Base-by-base conservation (phyloP, 208 protist genomes). In the Phytomonas serpens region DNA sequence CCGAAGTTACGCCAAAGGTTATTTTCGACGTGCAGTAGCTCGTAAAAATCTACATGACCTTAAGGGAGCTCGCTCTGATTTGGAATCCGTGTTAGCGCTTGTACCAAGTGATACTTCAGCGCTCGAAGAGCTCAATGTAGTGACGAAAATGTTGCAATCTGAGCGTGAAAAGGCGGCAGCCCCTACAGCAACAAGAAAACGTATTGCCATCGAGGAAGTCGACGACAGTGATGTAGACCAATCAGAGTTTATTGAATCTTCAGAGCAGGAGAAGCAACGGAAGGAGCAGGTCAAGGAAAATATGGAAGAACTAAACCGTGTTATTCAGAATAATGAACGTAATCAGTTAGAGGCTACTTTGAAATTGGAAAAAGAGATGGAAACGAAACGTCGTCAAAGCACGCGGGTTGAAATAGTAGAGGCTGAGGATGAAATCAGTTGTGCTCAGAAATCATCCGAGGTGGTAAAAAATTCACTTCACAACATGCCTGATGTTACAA, bases 31-130 rank as follows among this genome's bases (percentile, higher is more conserved):
- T 30, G 93, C 90, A 30, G 72, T 96, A 42, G 89, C 93, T 16
- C 82, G 93, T 68, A 94, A 93, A 57, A 80, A 89, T 61, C 79
- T 94, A 34, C 76, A 78, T n/a, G 93, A 95, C 61, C 69, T 95
- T 42, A 87, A 82, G 74, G 93, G 90, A n/a, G 87, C 93, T 1
- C 81, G 90, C n/a, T 47, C 79, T 3, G 93, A 97, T 72, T 71
- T 95, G 42, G 90, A 96, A 73, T 79, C 90, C 3, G 93, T 95
- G 32, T 79, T 97, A 33, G 92, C 89, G 0, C 86, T 97, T 34
- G 77, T 67, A 3, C 92, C 87, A 19, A 80, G 80, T 33, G 89
- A 97, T 78, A 67, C 65, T 32, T 88, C 76, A 65, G 89, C 92
- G 23, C 80, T 76, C 68, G 75, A 80, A 51, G 87, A 94, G 75